Conservation (phyloP, 345 rosid genomes). For the Brassica rapa region DNA sequence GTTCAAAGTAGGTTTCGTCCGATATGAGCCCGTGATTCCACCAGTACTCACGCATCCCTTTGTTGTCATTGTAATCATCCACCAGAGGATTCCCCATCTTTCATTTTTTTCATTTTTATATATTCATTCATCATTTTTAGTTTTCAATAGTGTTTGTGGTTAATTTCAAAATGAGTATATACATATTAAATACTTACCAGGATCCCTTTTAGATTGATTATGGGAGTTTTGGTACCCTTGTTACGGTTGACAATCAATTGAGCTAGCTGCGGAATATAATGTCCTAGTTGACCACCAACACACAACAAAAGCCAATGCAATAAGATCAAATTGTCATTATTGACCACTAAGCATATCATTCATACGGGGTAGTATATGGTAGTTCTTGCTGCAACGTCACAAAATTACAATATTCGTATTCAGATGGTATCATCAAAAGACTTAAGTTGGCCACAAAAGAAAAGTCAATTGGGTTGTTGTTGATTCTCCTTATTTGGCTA, state of each 20-base stretch:
- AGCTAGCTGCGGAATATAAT: constrained; percentile 84
- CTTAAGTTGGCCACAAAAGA: constrained; percentile 18
- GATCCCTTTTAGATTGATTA: constrained; percentile 73
- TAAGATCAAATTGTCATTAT: constrained; percentile 4
- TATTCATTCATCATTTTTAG: neutral
- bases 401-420: constrained; percentile 11
- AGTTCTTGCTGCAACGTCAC: constrained; percentile 26
- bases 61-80: constrained; percentile 35
- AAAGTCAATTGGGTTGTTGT: constrained; percentile 36
- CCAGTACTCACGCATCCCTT: constrained; percentile 39
- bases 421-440: neutral
- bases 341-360: constrained; percentile 6
- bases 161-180: neutral
- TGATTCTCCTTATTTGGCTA: neutral
- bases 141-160: neutral
- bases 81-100: constrained; percentile 36
- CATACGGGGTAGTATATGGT: constrained; percentile 5
- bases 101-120: neutral
- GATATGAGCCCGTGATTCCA: constrained; percentile 41
- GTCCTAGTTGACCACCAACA: constrained; percentile 46
- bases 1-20: constrained; percentile 31
- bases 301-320: constrained; percentile 2
- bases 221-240: constrained; percentile 52
- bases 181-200: constrained; percentile 45
- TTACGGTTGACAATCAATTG: constrained; percentile 51